Evolutionary conservation across 192 early-diverging fungal genomes (phyloP).

Genomic region (Podila epigama): DNA sequence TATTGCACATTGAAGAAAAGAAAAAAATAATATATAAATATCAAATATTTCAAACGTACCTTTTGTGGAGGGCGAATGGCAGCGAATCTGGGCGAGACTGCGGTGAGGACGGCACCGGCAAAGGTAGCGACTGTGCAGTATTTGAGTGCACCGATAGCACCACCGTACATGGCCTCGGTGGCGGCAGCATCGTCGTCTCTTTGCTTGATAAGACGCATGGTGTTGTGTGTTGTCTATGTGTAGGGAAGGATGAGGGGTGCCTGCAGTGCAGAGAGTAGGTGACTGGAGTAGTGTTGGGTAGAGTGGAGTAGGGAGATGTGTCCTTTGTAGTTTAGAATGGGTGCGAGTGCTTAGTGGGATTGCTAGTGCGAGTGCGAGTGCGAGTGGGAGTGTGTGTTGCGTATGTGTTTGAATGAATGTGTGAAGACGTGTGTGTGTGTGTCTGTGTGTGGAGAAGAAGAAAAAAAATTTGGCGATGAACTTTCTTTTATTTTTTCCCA

Average conservation of each 20-base stretch:
- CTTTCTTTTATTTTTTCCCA: too few relatives aligned
- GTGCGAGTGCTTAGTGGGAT: neutral
- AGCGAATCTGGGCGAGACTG: constrained; percentile 18
- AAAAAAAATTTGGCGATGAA: neutral
- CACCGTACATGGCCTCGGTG: constrained; percentile 41
- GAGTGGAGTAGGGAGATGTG: neutral
- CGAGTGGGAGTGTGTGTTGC: neutral
- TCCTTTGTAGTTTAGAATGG: neutral
- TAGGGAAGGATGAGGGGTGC: neutral
- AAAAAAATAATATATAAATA: too few relatives aligned
- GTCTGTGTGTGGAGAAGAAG: neutral
- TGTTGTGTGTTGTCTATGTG: neutral
- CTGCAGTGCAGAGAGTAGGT: too few relatives aligned
- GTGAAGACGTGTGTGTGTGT: neutral
- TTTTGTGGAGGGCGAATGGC: constrained; percentile 43
- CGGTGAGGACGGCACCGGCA: constrained; percentile 33
- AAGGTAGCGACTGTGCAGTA: constrained; percentile 44
- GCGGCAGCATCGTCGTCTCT: constrained; percentile 39
- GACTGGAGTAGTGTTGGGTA: neutral
- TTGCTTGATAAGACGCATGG: constrained; percentile 44
- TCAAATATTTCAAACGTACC: too few relatives aligned
- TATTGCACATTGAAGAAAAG: too few relatives aligned
- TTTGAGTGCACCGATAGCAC: constrained; percentile 40
- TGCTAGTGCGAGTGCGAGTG: neutral
- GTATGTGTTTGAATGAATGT: neutral